A percentile compares a stretch with the other conserved stretches of the same genome.
Evolutionary conservation across 805 yeast genomes (phyloP).

Genomic region (Wickerhamiella dianesei): DNA sequence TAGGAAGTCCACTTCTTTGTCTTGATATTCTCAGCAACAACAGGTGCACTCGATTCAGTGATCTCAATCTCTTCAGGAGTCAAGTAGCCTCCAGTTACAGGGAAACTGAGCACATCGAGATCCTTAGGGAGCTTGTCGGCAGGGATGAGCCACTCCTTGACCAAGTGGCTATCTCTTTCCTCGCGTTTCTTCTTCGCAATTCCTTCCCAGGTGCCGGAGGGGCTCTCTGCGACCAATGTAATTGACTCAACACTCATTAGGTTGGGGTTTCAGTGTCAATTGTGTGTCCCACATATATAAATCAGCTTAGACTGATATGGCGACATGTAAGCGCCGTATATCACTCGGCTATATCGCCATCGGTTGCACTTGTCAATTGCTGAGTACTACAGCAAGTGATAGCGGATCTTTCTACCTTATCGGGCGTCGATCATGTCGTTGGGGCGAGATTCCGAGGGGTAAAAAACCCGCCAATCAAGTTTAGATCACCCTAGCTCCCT

Average conservation of each 20-base stretch:
- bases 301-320: background rate
- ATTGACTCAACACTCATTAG: too few relatives aligned
- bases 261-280: background rate
- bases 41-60: conserved; percentile 18
- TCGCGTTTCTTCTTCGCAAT: background rate
- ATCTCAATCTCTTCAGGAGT: conserved; percentile 18
- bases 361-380: background rate
- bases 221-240: background rate
- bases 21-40: conserved; percentile 14
- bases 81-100: conserved; percentile 14
- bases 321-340: background rate
- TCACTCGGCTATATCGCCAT: background rate
- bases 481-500: too few relatives aligned
- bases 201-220: conserved; percentile 1
- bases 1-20: conserved; percentile 30
- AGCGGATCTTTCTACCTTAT: too few relatives aligned
- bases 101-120: conserved; percentile 15
- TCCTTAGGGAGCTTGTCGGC: background rate
- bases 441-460: too few relatives aligned
- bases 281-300: background rate
- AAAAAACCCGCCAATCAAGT: too few relatives aligned
- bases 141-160: conserved; percentile 5
- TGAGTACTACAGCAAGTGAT: background rate
- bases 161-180: background rate
- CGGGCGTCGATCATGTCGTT: too few relatives aligned